Conservation (phyloP, 805 yeast species). For the Danielia oregonensis region DNA sequence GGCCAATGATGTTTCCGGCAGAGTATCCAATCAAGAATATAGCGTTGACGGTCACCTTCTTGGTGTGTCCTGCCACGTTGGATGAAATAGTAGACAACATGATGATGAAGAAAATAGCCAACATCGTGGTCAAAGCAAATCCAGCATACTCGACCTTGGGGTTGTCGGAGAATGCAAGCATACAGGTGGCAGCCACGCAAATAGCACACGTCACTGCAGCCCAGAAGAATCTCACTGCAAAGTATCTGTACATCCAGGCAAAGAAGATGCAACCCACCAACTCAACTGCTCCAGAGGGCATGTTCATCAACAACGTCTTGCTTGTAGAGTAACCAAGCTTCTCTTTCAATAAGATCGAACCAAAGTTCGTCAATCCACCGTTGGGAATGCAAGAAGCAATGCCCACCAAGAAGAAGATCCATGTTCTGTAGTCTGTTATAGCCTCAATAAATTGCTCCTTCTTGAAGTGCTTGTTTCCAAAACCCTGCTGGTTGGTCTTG, state of each 20-base stretch:
- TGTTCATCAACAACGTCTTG: slow-evolving; percentile 40
- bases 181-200: slow-evolving; percentile 24
- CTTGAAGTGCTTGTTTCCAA: slow-evolving; percentile 38
- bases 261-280: slow-evolving; percentile 33
- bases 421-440: slow-evolving; percentile 31
- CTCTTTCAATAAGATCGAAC: slow-evolving; percentile 39
- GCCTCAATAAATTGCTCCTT: slow-evolving; percentile 35
- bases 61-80: slow-evolving; percentile 56
- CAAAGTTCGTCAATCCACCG: slow-evolving; percentile 53
- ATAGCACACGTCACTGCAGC: slow-evolving; percentile 21
- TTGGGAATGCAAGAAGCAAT: slow-evolving; percentile 35
- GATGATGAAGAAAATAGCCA: slow-evolving; percentile 30
- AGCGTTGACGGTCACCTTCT: slow-evolving; percentile 47
- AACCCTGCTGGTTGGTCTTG: slow-evolving; percentile 37
- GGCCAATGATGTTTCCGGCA: slow-evolving; percentile 54
- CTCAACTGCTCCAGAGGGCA: slow-evolving; percentile 49
- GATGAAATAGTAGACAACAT: slow-evolving; percentile 37
- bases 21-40: slow-evolving; percentile 46
- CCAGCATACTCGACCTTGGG: slow-evolving; percentile 26
- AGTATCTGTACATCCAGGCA: slow-evolving; percentile 21
- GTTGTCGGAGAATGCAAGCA: slow-evolving; percentile 41
- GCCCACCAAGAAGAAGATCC: slow-evolving; percentile 19
- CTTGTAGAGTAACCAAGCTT: slow-evolving; percentile 38
- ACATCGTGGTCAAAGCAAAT: slow-evolving; percentile 30
- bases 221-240: slow-evolving; percentile 28